A percentile compares a stretch with the other conserved stretches of the same genome.
phyloP scores from a whole-genome alignment of 75 land plant species.

The Selaginella tamariscina region DNA sequence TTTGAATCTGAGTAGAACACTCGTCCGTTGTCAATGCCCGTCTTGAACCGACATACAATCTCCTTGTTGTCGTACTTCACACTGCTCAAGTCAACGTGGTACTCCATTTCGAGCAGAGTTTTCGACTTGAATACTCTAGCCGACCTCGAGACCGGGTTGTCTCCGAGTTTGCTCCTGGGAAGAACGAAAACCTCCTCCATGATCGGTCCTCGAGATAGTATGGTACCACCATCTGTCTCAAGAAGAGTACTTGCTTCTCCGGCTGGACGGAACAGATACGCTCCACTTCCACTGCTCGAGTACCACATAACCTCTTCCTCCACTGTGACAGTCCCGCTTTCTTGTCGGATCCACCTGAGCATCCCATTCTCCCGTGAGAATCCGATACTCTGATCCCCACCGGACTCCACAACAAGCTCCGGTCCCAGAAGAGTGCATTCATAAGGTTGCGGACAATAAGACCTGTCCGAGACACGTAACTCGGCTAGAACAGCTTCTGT shows the following conservation, averaged over 20 bases:
- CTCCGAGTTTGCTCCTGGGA: slow-evolving; percentile 29
- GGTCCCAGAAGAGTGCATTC: slow-evolving; percentile 37
- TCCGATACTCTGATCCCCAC: slow-evolving; percentile 36
- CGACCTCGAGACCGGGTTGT: slow-evolving; percentile 48
- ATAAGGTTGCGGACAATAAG: slow-evolving; percentile 62
- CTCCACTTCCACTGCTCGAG: slow-evolving; percentile 81
- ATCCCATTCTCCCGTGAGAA: slow-evolving; percentile 60
- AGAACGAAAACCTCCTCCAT: slow-evolving; percentile 56
- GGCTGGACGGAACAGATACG: slow-evolving; percentile 75
- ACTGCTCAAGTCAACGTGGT: slow-evolving; percentile 69
- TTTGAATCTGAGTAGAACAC: slow-evolving; percentile 83
- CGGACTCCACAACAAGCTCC: slow-evolving; percentile 40
- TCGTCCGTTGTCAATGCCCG: slow-evolving; percentile 55
- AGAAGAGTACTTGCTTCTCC: slow-evolving; percentile 72
- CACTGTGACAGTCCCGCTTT: slow-evolving; percentile 32
- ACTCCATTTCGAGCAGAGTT: slow-evolving; percentile 65
- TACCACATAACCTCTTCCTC: slow-evolving; percentile 81
- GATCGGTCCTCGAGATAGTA: slow-evolving; percentile 57
- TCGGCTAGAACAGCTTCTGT: slow-evolving; percentile 46
- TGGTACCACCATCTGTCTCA: slow-evolving; percentile 41
- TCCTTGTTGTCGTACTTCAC: slow-evolving; percentile 66
- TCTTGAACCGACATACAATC: slow-evolving; percentile 70
- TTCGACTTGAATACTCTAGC: slow-evolving; percentile 65
- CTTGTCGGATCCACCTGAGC: slow-evolving; percentile 27
- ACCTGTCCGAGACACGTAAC: slow-evolving; percentile 29